Conservation (phyloP, 2,329 filamentous ascomycete species). For the Calonectria naviculata region DNA sequence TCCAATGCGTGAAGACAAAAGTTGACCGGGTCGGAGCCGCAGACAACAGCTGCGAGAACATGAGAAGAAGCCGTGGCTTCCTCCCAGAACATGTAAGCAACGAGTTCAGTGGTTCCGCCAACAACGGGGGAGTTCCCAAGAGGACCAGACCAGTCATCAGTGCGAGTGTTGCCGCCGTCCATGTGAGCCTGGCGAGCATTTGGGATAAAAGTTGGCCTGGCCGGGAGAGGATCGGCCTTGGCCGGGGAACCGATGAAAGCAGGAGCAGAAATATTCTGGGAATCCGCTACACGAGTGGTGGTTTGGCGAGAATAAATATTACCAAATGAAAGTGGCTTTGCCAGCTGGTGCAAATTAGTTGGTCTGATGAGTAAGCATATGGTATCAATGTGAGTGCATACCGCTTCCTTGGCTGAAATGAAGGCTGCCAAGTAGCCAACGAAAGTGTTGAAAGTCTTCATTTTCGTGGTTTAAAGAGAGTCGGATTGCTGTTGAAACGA, state of each 20-base stretch:
- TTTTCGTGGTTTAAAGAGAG: background rate
- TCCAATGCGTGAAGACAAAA: background rate
- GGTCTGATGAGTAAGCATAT: too few relatives aligned
- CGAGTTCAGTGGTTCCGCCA: background rate
- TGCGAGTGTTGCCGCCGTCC: background rate
- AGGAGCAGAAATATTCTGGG: background rate
- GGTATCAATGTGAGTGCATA: background rate
- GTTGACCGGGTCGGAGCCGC: background rate
- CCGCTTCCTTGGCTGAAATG: background rate
- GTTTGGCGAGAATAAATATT: too few relatives aligned
- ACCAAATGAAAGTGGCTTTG: too few relatives aligned
- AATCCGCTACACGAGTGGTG: too few relatives aligned
- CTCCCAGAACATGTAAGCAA: background rate
- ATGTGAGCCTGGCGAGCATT: background rate
- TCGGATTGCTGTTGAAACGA: background rate
- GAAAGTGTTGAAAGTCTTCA: background rate
- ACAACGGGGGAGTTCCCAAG: background rate
- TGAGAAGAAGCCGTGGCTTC: background rate
- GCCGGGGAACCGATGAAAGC: background rate
- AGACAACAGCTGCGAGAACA: background rate
- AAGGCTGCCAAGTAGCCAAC: background rate
- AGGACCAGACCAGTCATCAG: background rate
- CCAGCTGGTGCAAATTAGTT: too few relatives aligned
- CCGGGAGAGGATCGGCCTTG: background rate
- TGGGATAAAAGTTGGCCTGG: background rate